Evolutionary conservation across 208 protist species (phyloP).

Genomic region (Crithidia acanthocephali): DNA sequence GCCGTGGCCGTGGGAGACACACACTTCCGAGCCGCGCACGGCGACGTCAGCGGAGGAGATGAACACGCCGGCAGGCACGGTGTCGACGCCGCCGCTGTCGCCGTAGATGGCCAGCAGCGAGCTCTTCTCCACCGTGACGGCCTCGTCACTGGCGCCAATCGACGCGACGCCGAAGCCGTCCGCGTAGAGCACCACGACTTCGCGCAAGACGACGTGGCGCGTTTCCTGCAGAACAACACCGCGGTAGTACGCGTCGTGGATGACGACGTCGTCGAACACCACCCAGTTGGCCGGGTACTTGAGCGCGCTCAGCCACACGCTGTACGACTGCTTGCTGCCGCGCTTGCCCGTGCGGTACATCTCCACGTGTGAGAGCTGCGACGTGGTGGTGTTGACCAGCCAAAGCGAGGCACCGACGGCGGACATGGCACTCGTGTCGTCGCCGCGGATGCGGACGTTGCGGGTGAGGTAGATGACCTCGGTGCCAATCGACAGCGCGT

Average conservation of each 20-base stretch:
- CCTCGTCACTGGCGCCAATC: slow-evolving; percentile 31
- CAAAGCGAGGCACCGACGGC: slow-evolving; percentile 33
- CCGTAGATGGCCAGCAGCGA: slow-evolving; percentile 12
- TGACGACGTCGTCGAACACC: slow-evolving; percentile 29
- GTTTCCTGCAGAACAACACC: slow-evolving; percentile 42
- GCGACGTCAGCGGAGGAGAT: slow-evolving; percentile 30
- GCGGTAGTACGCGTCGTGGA: slow-evolving; percentile 47
- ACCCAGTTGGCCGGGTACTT: slow-evolving; percentile 17
- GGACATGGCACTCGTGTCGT: slow-evolving; percentile 31
- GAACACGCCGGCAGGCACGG: slow-evolving; percentile 30
- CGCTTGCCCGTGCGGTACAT: slow-evolving; percentile 48
- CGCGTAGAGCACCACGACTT: slow-evolving; percentile 21
- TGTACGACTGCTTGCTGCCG: slow-evolving; percentile 33
- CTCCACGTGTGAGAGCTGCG: slow-evolving; percentile 39
- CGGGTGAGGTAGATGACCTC: slow-evolving; percentile 57
- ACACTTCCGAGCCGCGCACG: slow-evolving; percentile 31
- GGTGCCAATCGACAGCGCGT: slow-evolving; percentile 18
- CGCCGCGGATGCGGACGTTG: slow-evolving; percentile 63
- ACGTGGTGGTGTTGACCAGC: slow-evolving; percentile 15
- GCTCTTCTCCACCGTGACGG: slow-evolving; percentile 26
- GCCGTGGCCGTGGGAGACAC: slow-evolving; percentile 34
- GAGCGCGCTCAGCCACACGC: slow-evolving; percentile 30
- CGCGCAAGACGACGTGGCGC: slow-evolving; percentile 27
- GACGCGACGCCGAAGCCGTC: slow-evolving; percentile 43
- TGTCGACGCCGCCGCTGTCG: slow-evolving; percentile 38